Conservation (phyloP, 768 basidiomycete species). For the Mycena kentingensis region DNA sequence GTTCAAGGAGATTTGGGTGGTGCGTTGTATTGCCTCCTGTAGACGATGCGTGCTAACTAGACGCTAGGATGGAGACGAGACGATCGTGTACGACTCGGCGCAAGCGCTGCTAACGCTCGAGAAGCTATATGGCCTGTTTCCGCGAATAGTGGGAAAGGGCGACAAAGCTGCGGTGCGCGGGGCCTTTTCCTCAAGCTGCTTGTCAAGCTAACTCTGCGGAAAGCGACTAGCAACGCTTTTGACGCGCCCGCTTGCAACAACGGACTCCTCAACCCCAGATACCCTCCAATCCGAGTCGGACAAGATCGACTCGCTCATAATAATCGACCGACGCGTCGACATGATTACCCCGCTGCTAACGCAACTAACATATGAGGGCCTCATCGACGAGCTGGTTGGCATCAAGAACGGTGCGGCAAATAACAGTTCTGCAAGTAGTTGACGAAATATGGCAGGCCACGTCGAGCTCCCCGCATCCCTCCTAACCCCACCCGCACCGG, state of each 20-base stretch:
- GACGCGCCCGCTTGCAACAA: slow-evolving; percentile 51
- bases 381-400: slow-evolving; percentile 89
- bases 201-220: slow-evolving; percentile 3
- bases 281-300: slow-evolving; percentile 50
- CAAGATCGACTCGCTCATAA: slow-evolving; percentile 81
- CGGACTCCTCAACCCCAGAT: slow-evolving; percentile 39
- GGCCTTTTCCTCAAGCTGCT: slow-evolving; percentile 1
- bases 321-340: slow-evolving; percentile 89
- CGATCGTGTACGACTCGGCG: slow-evolving; percentile 84
- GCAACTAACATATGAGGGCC: slow-evolving; percentile 94
- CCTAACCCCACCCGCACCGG: slow-evolving; percentile 56
- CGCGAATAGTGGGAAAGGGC: slow-evolving; percentile 91
- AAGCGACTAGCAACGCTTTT: slow-evolving; percentile 80
- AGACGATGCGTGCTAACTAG: slow-evolving; percentile 10
- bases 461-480: slow-evolving; percentile 79
- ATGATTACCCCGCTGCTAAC: slow-evolving; percentile 96
- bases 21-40: slow-evolving; percentile 42
- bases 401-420: slow-evolving; percentile 80
- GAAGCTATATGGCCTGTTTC: slow-evolving; percentile 84
- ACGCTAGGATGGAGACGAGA: slow-evolving; percentile 88
- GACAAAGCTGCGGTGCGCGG: slow-evolving; percentile 72
- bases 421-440: slow-evolving; percentile 3
- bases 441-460: slow-evolving; percentile 52
- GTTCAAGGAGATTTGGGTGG: slow-evolving; percentile 90
- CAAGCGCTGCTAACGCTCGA: slow-evolving; percentile 84